Base-by-base conservation (phyloP, 306 rosid species). In the Bauhinia variegata region DNA sequence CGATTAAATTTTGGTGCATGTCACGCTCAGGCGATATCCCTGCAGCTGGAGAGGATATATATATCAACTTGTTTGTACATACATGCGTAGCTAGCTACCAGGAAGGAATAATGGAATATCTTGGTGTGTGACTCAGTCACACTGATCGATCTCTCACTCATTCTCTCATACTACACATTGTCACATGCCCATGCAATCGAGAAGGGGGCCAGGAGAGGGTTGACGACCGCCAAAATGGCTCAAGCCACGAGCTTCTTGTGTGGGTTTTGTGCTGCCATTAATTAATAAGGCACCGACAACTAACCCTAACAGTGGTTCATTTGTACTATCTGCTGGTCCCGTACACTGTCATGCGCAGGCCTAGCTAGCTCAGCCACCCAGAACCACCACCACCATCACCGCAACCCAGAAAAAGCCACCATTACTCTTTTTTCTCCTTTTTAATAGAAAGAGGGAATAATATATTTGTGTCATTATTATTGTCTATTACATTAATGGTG, bases 171-270 rank as follows among this genome's bases (percentile, higher is more conserved):
- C n/a, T n/a, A n/a, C n/a, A n/a, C n/a, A n/a, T 2, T 23, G 32
- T 47, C 50, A 63, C 63, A 56, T 71, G 69, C 62, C 59, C 65
- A 61, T 60, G 56, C 65, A 60, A 36, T 49, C 11, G 38, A 44
- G n/a, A n/a, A n/a, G n/a, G n/a, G n/a, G n/a, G n/a, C n/a, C n/a
- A n/a, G n/a, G n/a, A n/a, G n/a, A n/a, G n/a, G n/a, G 65, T 48
- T 54, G 71, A 65, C 73, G 48, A 84, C 92, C 88, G 90, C 92
- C 96, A 89, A 86, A 80, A 56, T 63, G 79, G 87, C 82, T 76
- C 75, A 75, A 78, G 36, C 96, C 96, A 89, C 88, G 77, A 67
- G 80, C 67, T 81, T 68, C 84, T 65, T 79, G 75, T 60, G 73
- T 60, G 75, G 58, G 18, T 58, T n/a, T 19, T 57, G 31, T 14